Evolutionary conservation across 495 filamentous ascomycete genomes (phyloP), one percentile per base, ranked within the genome.

Genomic region (Wilcoxina mikolae): DNA sequence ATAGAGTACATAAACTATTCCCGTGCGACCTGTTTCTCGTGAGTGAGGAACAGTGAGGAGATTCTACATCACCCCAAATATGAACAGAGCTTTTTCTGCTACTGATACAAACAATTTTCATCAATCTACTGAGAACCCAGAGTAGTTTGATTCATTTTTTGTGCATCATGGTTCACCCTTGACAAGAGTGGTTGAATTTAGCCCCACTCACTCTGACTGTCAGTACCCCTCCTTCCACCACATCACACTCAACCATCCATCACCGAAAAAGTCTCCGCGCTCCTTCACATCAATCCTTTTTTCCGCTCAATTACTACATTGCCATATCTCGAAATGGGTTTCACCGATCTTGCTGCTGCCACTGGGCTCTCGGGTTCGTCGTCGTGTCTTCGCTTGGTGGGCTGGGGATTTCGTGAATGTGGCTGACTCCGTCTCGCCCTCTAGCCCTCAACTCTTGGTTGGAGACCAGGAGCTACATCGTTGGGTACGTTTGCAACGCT

Each of bases 381-480:
- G 39, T 50, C 55, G 57, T 58, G 59, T n/a, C n/a, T 57, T 62
- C 42, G 24, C 11, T 18, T 3, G 33, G 26, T 7, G 53, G 24
- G 15, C 3, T 23, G 24, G 49, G 1, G 27, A 51, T n/a, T 45
- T 4, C 20, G 1, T 10, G 20, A 18, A 28, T 12, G 39, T 28
- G 38, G 9, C 39, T 43, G 39, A 54, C 24, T 3, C 22, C 3
- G 5, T 18, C 31, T 33, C 28, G 20, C 5, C 22, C 9, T 43
- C 25, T 71, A 95, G 89, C 91, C 68, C 83, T 95, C 68, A 85
- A 95, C 79, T 81, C 78, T 76, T 96, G 79, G 82, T 75, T 94
- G 67, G 79, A 79, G 60, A 87, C 84, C 62, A 82, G 89, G 64
- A 91, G 84, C 73, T 98, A 98, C 77, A 80, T 98, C 66, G 76